A percentile compares a stretch with the other conserved stretches of the same genome.
Conservation (phyloP, 2,329 filamentous ascomycete genomes). For the Cryphonectria nitschkei region DNA sequence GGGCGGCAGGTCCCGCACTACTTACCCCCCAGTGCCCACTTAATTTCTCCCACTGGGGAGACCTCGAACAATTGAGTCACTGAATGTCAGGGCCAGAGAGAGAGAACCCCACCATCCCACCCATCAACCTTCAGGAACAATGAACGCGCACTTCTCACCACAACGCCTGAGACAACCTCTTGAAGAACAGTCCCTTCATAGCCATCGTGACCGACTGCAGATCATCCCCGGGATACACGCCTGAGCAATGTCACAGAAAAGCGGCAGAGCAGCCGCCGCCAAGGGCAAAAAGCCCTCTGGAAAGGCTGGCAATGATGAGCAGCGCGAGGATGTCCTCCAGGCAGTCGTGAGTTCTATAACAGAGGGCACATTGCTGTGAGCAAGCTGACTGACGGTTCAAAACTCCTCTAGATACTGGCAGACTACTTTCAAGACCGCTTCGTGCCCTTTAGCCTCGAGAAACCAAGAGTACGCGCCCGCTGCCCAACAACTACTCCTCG, state of each 20-base stretch:
- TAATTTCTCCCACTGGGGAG: slow-evolving; percentile 1
- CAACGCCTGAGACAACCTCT: not conserved
- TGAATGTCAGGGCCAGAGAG: not conserved
- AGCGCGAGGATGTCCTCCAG: slow-evolving; percentile 62
- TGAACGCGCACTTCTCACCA: slow-evolving; percentile 4
- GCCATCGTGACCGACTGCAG: not conserved
- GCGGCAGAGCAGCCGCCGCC: slow-evolving; percentile 39
- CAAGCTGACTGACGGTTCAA: slow-evolving; percentile 31
- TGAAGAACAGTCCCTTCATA: not conserved
- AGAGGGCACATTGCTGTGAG: slow-evolving; percentile 31
- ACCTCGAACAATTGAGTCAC: slow-evolving; percentile 14
- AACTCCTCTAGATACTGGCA: slow-evolving; percentile 71
- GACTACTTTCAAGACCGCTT: slow-evolving; percentile 96
- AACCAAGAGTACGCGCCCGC: slow-evolving; percentile 70
- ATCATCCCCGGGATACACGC: not conserved
- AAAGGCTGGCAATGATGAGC: slow-evolving; percentile 51
- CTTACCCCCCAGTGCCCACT: not conserved
- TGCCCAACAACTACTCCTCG: not conserved
- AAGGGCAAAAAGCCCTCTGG: slow-evolving; percentile 60
- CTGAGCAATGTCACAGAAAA: slow-evolving; percentile 48
- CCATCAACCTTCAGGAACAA: not conserved
- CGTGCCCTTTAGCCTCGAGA: slow-evolving; percentile 84
- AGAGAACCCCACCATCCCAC: slow-evolving; percentile 9
- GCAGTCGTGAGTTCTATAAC: slow-evolving; percentile 51
- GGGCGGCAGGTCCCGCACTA: slow-evolving; percentile 7